A percentile compares a stretch with the other conserved stretches of the same genome.
These are phyloP conservation scores for Apiotrichum mycotoxinovorans DNA, from an alignment of 1,284 basidiomycete species.

Conservation along the genomic window DNA sequence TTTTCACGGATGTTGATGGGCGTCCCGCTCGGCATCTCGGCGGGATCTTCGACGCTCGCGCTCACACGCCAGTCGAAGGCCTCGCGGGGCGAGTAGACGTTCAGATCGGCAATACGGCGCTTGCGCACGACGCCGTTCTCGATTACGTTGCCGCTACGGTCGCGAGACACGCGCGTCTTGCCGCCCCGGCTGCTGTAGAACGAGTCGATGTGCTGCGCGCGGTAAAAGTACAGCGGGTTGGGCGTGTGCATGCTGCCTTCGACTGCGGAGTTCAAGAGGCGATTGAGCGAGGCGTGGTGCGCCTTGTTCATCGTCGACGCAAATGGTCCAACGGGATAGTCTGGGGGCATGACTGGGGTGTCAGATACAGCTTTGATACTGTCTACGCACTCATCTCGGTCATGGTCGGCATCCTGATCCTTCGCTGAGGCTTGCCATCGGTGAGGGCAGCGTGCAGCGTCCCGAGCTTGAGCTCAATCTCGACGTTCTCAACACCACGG, in stretches of 20 bases:
- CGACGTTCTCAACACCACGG: slow-evolving; percentile 51
- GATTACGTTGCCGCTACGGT: slow-evolving; percentile 65
- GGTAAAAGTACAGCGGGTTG: slow-evolving; percentile 68
- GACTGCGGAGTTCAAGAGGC: slow-evolving; percentile 67
- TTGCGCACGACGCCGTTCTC: slow-evolving; percentile 66
- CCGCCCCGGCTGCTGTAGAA: slow-evolving; percentile 59
- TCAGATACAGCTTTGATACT: too few species aligned
- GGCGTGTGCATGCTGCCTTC: slow-evolving; percentile 53
- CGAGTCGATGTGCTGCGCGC: slow-evolving; percentile 74
- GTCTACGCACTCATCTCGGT: slow-evolving; percentile 77
- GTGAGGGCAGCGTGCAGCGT: slow-evolving; percentile 60
- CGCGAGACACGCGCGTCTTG: slow-evolving; percentile 79
- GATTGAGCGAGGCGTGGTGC: slow-evolving; percentile 84
- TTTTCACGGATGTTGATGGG: slow-evolving; percentile 67
- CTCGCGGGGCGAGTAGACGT: slow-evolving; percentile 78
- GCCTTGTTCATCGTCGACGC: slow-evolving; percentile 85
- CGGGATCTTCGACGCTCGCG: slow-evolving; percentile 71
- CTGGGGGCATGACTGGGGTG: slow-evolving; percentile 56
- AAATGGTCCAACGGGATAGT: slow-evolving; percentile 59
- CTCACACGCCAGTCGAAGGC: slow-evolving; percentile 87
- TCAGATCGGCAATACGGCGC: slow-evolving; percentile 77
- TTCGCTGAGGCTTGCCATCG: slow-evolving; percentile 26
- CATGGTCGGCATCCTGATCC: slow-evolving; percentile 65
- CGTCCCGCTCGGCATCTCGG: slow-evolving; percentile 42
- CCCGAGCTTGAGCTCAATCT: slow-evolving; percentile 92